These are phyloP conservation scores for Ceratobasidium papillatum DNA, from an alignment of 1,284 basidiomycete genomes.

Conservation along the genomic window DNA sequence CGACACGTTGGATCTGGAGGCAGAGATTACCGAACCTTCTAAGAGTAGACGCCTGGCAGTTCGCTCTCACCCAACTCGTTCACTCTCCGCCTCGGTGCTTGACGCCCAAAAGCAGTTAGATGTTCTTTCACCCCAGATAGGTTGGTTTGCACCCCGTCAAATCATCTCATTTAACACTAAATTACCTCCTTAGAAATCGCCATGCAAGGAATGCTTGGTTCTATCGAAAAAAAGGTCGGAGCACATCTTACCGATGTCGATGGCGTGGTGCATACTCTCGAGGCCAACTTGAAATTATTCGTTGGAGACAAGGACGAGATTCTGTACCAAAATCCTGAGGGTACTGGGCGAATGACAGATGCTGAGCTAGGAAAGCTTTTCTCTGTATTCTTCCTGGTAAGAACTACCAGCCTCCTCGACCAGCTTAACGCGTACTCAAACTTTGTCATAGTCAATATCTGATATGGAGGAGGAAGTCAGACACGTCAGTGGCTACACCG, in stretches of 20 bases:
- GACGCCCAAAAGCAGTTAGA: slow-evolving; percentile 25
- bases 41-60: background rate
- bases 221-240: slow-evolving; percentile 23
- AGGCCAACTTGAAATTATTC: background rate
- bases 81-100: slow-evolving; percentile 1
- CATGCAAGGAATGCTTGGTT: slow-evolving; percentile 19
- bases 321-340: slow-evolving; percentile 13
- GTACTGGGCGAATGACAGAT: slow-evolving; percentile 3
- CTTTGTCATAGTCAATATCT: background rate
- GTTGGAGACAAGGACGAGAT: background rate
- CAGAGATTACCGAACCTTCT: background rate
- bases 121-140: slow-evolving; percentile 11
- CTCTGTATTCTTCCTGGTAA: slow-evolving; percentile 22
- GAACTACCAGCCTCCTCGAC: background rate
- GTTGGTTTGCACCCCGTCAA: background rate
- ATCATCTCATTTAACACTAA: background rate
- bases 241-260: background rate
- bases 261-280: background rate
- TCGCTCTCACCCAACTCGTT: background rate
- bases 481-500: slow-evolving; percentile 24
- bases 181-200: background rate
- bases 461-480: slow-evolving; percentile 13
- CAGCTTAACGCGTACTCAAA: background rate
- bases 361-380: slow-evolving; percentile 11
- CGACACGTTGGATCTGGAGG: background rate